Percentiles rank a stretch among this genome's conserved stretches.
Evolutionary conservation across 495 filamentous ascomycete genomes (phyloP).

Genomic region (Lasiosphaeriaceae sp.): DNA sequence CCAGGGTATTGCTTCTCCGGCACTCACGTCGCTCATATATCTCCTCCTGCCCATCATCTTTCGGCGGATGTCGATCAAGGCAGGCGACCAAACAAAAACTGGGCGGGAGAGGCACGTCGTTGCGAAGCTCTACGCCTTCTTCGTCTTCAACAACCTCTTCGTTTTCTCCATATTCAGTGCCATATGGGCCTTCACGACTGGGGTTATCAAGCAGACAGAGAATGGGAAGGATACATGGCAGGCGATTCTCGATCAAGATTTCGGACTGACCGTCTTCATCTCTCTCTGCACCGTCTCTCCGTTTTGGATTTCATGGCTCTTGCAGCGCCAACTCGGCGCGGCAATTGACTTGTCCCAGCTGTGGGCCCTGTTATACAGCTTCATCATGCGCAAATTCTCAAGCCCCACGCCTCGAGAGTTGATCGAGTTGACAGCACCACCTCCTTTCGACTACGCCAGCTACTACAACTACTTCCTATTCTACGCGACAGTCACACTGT

Average conservation of each 20-base stretch:
- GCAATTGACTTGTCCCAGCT: slow-evolving; percentile 86
- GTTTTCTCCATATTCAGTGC: slow-evolving; percentile 88
- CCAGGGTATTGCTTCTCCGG: slow-evolving; percentile 92
- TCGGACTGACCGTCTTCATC: slow-evolving; percentile 58
- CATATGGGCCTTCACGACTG: slow-evolving; percentile 66
- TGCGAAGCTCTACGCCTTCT: slow-evolving; percentile 89
- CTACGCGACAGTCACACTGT: slow-evolving; percentile 85
- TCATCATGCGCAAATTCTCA: slow-evolving; percentile 76
- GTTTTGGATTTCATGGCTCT: slow-evolving; percentile 90
- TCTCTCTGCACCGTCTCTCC: slow-evolving; percentile 74
- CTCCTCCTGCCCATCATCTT: slow-evolving; percentile 87
- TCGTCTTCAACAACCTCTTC: slow-evolving; percentile 94
- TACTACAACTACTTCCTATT: slow-evolving; percentile 98
- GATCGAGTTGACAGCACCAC: slow-evolving; percentile 91
- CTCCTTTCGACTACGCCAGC: slow-evolving; percentile 87
- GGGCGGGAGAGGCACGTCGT: slow-evolving; percentile 91
- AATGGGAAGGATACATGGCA: slow-evolving; percentile 58
- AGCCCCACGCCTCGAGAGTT: slow-evolving; percentile 86
- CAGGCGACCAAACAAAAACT: slow-evolving; percentile 87
- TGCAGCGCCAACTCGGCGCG: slow-evolving; percentile 89
- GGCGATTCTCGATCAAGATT: slow-evolving; percentile 58
- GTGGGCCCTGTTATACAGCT: slow-evolving; percentile 73
- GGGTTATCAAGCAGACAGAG: slow-evolving; percentile 53
- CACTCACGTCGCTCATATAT: slow-evolving; percentile 84
- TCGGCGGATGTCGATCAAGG: slow-evolving; percentile 70